Conservation (phyloP, 78 protist genomes). For the Tieghemostelium lacteum region DNA sequence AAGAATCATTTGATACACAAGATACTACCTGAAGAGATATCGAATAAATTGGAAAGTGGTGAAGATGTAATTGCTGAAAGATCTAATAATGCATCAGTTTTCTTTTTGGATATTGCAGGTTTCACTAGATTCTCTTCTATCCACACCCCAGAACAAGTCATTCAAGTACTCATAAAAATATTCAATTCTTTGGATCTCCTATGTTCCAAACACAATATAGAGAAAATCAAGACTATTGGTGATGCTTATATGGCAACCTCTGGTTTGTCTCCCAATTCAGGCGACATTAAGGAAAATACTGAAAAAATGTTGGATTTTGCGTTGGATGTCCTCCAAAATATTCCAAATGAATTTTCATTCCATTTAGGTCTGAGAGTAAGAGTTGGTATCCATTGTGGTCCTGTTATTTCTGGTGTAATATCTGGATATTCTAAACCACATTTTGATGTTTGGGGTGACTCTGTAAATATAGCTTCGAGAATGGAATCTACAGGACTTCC, state of each 20-base stretch:
- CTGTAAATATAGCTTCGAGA: slow-evolving; percentile 86
- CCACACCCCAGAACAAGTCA: slow-evolving; percentile 74
- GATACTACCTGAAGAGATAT: slow-evolving; percentile 63
- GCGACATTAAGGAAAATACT: slow-evolving; percentile 2
- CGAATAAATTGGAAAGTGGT: slow-evolving; percentile 45
- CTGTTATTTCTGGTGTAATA: slow-evolving; percentile 89
- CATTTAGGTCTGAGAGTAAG: slow-evolving; percentile 46
- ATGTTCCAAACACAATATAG: slow-evolving; percentile 76
- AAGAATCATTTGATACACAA: slow-evolving; percentile 33
- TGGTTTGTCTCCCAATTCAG: slow-evolving; percentile 66
- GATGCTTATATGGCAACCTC: slow-evolving; percentile 78
- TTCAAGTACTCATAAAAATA: slow-evolving; percentile 80
- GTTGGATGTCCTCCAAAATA: slow-evolving; percentile 18
- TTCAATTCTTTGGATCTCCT: slow-evolving; percentile 79
- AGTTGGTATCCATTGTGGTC: slow-evolving; percentile 87
- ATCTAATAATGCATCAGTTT: slow-evolving; percentile 56
- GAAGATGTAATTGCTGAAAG: slow-evolving; percentile 33
- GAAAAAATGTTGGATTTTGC: slow-evolving; percentile 21
- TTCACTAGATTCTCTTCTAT: slow-evolving; percentile 80
- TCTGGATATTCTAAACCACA: slow-evolving; percentile 74
- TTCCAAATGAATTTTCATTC: slow-evolving; percentile 23
- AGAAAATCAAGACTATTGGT: slow-evolving; percentile 90
- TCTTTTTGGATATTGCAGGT: slow-evolving; percentile 89
- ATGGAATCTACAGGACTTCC: slow-evolving; percentile 83
- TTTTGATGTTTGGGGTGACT: slow-evolving; percentile 92